Base-by-base conservation (phyloP, 1,284 basidiomycete genomes). In the Tremellales sp. region DNA sequence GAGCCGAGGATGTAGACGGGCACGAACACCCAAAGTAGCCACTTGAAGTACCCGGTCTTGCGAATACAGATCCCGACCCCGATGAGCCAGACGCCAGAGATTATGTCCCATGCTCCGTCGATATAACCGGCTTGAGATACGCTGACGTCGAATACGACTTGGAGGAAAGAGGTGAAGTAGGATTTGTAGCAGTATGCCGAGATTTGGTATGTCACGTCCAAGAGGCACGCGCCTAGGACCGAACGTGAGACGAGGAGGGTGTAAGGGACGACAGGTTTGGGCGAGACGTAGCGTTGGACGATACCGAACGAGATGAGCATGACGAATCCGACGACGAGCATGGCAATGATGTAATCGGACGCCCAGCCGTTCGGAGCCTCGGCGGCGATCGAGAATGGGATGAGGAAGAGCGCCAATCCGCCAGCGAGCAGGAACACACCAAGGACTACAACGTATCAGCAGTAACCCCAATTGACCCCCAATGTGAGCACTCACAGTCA, bases 301-400 rank as follows among this genome's bases (percentile, higher is more conserved):
- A 70, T 19, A 22, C 58, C 60, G 50, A 76, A 75, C 4, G 57
- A 54, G 37, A 69, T 60, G 24, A 76, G 60, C 41, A 54, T 54
- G 36, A 68, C 46, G 40, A 73, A 40, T 21, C 74, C 74, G 46
- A 77, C 49, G 47, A 76, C 70, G 40, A 76, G 58, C 59, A 70
- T 71, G 33, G 61, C 64, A 48, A 76, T 76, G 54, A 75, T 65
- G 44, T 61, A 51, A 11, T 64, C 61, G 3, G 57, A 52, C 11
- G 50, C 43, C 73, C 74, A 76, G 43, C 50, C 40, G 24, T 64
- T 53, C n/a, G 53, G 49, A 12, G 43, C 56, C 15, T 64, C 57
- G 0, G 57, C 57, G 2, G 71, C 73, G 39, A 76, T 56, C 10
- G 72, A 70, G 61, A 76, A 67, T 0, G 74, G 73, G 1, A 75